Evolutionary conservation across 1,139 yeast species (phyloP), one percentile per base, ranked within the genome.

Genomic region (Nadsonia starkeyi-henricii): DNA sequence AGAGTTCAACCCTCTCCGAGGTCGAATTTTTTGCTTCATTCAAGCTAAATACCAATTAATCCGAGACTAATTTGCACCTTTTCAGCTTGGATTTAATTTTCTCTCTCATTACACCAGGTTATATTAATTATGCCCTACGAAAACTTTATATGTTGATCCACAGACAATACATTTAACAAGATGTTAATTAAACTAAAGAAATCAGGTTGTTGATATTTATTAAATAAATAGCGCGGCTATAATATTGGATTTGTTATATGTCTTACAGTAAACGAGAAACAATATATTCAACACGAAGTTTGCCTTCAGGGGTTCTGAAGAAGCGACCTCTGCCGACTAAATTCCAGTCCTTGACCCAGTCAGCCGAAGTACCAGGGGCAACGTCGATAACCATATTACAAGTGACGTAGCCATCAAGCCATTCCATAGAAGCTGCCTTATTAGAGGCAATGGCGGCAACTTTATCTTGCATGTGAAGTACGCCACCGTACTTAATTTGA

Each of bases 281-380:
- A 53, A 65, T 67, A 64, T 77, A 77, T 61, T 77, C 81, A 43
- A 77, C 79, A 53, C 63, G 67, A 48, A 74, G 57, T 1, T 42
- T 54, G n/a, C 72, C 76, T 8, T 64, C 56, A 1, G 59, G 62
- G 51, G 69, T 73, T 59, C 78, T 70, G 42, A 72, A 58, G 55
- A 77, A 76, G 53, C 79, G 68, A 41, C 82, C 81, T 58, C 70
- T 73, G 41, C 79, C 81, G 42, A 74, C 44, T 47, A 76, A 65
- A 51, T 67, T 72, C 55, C 71, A 70, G 45, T 62, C 59, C 43
- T 63, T 54, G 17, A 71, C 69, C 82, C 82, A 77, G 48, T 64
- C 57, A 60, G 68, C 73, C 56, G 69, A 70, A 9, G 62, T 67
- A 46, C 66, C 73, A 41, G 66, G 66, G 53, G 70, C 75, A 42